These are phyloP conservation scores for carrot (Daucus carota) DNA, from an alignment of 129 eudicot genomes.

Conservation along the genomic window DH1_v3.0 NC_030382.2:20239001-20239500, in stretches of 20 bases:
- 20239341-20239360: slow-evolving; percentile 50
- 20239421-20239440: slow-evolving; percentile 46
- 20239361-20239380: slow-evolving; percentile 89
- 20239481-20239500: not conserved
- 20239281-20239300: not conserved
- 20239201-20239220: not conserved
- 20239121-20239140: not conserved
- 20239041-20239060: not conserved
- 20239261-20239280: not conserved
- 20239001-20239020: not conserved
- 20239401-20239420: slow-evolving; percentile 78
- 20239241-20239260: not conserved
- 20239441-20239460: not conserved
- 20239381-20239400: slow-evolving; percentile 66
- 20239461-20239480: slow-evolving; percentile 2
- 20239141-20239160: not conserved
- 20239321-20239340: not conserved
- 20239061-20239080: not conserved
- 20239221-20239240: not conserved
- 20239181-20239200: not conserved
- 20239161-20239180: not conserved
- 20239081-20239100: not conserved
- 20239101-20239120: not conserved
- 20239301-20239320: not conserved
- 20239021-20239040: not conserved